phyloP scores from a whole-genome alignment of 1,139 yeast genomes.

The Candida sanyaensis region DNA sequence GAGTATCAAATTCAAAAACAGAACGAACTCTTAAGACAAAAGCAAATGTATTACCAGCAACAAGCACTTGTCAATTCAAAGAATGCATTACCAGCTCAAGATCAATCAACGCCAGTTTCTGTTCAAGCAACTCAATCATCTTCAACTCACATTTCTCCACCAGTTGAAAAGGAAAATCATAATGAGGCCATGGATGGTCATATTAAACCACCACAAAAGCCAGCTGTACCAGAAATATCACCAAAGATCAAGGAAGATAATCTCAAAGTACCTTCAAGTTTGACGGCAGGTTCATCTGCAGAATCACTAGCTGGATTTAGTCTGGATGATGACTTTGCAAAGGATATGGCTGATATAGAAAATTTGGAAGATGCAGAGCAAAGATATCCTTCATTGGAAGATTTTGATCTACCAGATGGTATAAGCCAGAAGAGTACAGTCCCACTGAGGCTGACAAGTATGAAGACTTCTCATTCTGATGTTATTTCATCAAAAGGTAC shows the following conservation, averaged over 20 bases:
- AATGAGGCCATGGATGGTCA: neutral
- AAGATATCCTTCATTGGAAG: constrained; percentile 46
- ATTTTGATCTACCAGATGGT: constrained; percentile 19
- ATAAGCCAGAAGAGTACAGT: constrained; percentile 1
- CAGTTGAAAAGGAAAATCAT: neutral
- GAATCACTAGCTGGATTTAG: constrained; percentile 13
- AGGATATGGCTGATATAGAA: constrained; percentile 18
- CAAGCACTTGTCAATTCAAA: constrained; percentile 19
- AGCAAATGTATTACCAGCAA: constrained; percentile 36
- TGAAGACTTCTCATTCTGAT: constrained; percentile 2
- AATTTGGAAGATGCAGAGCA: constrained; percentile 45
- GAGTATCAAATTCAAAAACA: constrained; percentile 46
- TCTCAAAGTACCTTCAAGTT: constrained; percentile 3
- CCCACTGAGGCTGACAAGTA: constrained; percentile 7
- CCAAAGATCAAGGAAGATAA: constrained; percentile 2
- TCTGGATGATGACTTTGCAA: constrained; percentile 12
- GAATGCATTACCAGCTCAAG: constrained; percentile 3
- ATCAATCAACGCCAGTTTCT: neutral
- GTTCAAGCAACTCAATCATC: neutral
- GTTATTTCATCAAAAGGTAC: constrained; percentile 3
- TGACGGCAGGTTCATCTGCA: constrained; percentile 5
- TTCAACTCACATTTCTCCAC: neutral
- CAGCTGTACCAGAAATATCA: neutral
- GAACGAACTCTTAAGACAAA: constrained; percentile 36
- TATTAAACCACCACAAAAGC: neutral